A percentile compares a stretch with the other conserved stretches of the same genome.
phyloP scores from a whole-genome alignment of 2,329 filamentous ascomycete genomes.

The Paecilomyces sp. region DNA sequence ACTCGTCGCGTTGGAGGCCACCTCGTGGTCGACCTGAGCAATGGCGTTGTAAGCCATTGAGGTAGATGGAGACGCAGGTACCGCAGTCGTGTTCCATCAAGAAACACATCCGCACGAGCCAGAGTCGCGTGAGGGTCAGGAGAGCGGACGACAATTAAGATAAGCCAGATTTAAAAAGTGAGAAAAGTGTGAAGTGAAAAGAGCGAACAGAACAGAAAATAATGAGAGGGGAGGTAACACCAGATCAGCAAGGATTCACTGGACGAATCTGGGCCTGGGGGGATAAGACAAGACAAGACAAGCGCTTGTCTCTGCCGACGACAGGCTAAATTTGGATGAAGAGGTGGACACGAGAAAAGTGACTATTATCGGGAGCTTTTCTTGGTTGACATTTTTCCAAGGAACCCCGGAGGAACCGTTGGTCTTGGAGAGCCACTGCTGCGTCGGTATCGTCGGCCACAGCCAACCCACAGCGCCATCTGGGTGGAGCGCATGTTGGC shows the following conservation, averaged over 20 bases:
- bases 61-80: conserved; percentile 5
- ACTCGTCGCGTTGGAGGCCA: conserved; percentile 18
- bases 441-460: background rate
- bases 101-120: background rate
- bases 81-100: conserved; percentile 8
- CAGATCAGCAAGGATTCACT: background rate
- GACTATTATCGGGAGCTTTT: background rate
- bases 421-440: background rate
- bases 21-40: conserved; percentile 33
- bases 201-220: no score
- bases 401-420: background rate
- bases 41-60: conserved; percentile 38
- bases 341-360: background rate
- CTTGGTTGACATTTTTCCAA: background rate
- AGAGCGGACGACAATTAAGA: background rate
- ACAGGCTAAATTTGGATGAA: background rate
- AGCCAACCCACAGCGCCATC: background rate
- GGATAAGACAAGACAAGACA: background rate
- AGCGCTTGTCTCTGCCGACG: background rate
- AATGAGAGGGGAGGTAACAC: background rate
- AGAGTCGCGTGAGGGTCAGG: background rate
- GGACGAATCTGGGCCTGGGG: background rate
- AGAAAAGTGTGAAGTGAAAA: background rate
- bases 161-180: background rate
- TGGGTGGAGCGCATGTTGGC: background rate